Evolutionary conservation across 2,329 filamentous ascomycete genomes (phyloP), one percentile per base, ranked within the genome.

Genomic region (Alternaria brassicae): DNA sequence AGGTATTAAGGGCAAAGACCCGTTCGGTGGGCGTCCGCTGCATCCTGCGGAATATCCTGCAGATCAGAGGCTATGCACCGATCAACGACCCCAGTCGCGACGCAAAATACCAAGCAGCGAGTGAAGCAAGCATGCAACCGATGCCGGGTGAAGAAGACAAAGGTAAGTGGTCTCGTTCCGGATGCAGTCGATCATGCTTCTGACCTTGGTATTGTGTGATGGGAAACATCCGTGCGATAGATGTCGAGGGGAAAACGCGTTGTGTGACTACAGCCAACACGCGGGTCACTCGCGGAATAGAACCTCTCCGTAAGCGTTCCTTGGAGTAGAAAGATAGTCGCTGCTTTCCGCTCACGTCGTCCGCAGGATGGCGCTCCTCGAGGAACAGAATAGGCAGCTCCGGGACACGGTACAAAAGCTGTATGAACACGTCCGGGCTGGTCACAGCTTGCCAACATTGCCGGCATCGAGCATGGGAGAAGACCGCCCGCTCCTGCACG

Each of bases 141-240:
- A 13, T 63, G 55, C 58, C 13, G 25, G n/a, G 28, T 48, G 6
- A 63, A 58, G 32, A 61, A 63, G 51, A 25, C 27, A 40, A 63
- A 63, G 37, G 54, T 58, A 47, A 55, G 36, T 23, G 6, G 4
- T 52, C n/a, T n/a, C n/a, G 8, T 30, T 39, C 13, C 27, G 17
- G 30, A 56, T 36, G 7, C 19, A 32, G 36, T 54, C 25, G 12
- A 48, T 19, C n/a, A 39, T 49, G 13, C 50, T 37, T 7, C 49
- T 60, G 1, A 60, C 15, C 21, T 23, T 50, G 32, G 19, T 51
- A 30, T 41, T 25, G 19, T 58, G 27, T 27, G 8, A 58, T 51
- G 32, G 49, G 17, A 19, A 19, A 23, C 42, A 21, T 53, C 13
- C 30, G 10, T 56, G 23, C 15, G 2, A 23, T 3, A 51, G 10